Evolutionary conservation across 1,284 basidiomycete genomes (phyloP), one percentile per base, ranked within the genome.

Genomic region (Moesziomyces parantarcticus): DNA sequence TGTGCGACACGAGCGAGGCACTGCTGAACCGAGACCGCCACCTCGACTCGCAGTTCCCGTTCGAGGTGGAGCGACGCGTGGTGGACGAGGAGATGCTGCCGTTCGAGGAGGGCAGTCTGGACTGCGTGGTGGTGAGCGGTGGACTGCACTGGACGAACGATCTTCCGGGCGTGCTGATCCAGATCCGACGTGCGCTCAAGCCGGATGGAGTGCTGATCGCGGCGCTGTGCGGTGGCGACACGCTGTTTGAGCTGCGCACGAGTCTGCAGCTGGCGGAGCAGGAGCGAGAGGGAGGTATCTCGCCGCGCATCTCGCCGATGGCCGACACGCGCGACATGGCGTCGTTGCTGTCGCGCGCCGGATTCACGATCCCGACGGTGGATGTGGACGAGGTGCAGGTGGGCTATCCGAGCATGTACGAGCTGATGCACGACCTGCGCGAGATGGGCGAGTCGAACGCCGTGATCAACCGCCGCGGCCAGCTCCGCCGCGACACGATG

Each of bases 101-200:
- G 3, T 86, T 98, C 25, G 87, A 88, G 14, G 88, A 87, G 6
- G 89, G 92, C 62, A 92, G 92, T 21, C 90, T 96, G 82, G 96
- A 99, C 82, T 93, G 93, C 41, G 89, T 99, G 46, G 90, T 98
- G 32, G 95, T 93, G 16, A 94, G 92, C 78, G 88, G 97, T 3
- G 92, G 91, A 59, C 87, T 99, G 54, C 97, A 99, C 79, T 99
- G 97, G 97, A 90, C 97, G 10, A 99, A 99, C 78, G 97, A 99
- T 85, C 88, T 99, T 14, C 96, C 95, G 63, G 94, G 94, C n/a
- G 87, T 90, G 0, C 88, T 99, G 25, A 88, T 94, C 13, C 97
- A 99, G 83, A 92, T 97, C 61, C 89, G 89, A 75, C 90, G 94
- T 84, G 89, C 91, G 3, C 86, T 99, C 16, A 88, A 90, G 78